Conservation (phyloP, 768 basidiomycete genomes). For the Artomyces pyxidatus region DNA sequence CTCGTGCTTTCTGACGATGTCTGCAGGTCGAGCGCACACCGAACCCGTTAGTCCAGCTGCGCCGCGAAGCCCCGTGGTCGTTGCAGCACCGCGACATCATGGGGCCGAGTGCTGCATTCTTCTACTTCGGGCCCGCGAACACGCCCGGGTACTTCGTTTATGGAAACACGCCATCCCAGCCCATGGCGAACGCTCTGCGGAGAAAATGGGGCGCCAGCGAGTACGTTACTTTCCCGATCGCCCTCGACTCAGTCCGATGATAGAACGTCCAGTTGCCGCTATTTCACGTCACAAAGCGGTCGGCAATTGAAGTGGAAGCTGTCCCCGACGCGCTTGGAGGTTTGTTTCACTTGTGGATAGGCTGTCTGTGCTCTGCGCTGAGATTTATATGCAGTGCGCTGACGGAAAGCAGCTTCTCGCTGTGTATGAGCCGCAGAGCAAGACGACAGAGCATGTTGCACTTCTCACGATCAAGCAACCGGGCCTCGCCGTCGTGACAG, state of each 20-base stretch:
- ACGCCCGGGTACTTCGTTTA: constrained; percentile 59
- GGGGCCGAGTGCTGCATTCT: constrained; percentile 72
- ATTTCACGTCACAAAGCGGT: constrained; percentile 64
- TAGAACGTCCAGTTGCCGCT: constrained; percentile 46
- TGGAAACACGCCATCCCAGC: constrained; percentile 48
- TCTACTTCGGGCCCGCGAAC: constrained; percentile 65
- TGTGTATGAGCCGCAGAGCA: constrained; percentile 55
- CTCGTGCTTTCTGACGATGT: too few species aligned
- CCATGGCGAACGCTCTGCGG: constrained; percentile 50
- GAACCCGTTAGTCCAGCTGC: constrained; percentile 55
- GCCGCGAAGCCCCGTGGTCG: constrained; percentile 59
- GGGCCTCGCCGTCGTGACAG: constrained; percentile 59
- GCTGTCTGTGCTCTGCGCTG: neutral
- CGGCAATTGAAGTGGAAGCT: constrained; percentile 74
- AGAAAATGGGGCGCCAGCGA: constrained; percentile 54
- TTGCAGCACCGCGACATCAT: constrained; percentile 61
- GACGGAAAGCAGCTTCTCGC: constrained; percentile 54
- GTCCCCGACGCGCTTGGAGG: constrained; percentile 58
- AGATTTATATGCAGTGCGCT: constrained; percentile 33
- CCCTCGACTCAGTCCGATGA: neutral
- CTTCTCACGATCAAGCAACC: constrained; percentile 49
- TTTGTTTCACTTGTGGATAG: constrained; percentile 22
- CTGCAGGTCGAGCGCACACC: constrained; percentile 46
- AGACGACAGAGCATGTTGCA: constrained; percentile 50
- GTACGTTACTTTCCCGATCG: constrained; percentile 34